Base-by-base conservation (phyloP, 2,329 filamentous ascomycete species). In the Penicillium sp. region DNA sequence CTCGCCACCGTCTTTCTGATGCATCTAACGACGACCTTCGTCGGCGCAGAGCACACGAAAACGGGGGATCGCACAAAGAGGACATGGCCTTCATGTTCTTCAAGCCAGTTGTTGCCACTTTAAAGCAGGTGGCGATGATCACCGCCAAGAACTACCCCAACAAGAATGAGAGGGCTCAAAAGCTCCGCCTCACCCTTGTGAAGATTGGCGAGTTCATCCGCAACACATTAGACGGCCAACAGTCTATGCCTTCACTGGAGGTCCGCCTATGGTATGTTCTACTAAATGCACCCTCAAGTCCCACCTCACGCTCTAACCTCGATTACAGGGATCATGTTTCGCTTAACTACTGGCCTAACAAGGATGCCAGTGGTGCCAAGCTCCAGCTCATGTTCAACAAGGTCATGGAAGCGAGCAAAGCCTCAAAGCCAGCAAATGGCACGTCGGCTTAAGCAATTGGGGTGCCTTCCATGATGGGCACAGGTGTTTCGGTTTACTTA, bases 151-250 rank as follows among this genome's bases (percentile, higher is more conserved):
- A 72, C 36, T 72, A 77, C 41, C 75, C 76, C 8, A 73, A 72
- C 53, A 77, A 77, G 56, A 55, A 66, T 14, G 67, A 75, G 53
- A 72, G 78, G 39, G 78, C 77, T 10, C 67, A 66, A 34, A 72
- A 77, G 49, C 65, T 80, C 43, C 69, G 77, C 36, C 68, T 64
- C 32, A 70, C 78, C 22, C 71, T 80, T 42, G 70, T 71, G 45
- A 72, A 72, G 44, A 76, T 80, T 57, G 78, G 78, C 31, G 72
- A 74, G 32, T 79, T 79, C 54, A 79, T 80, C 53, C 68, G 66
- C 38, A 66, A 63, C 51, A 74, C 74, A 16, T 51, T 78, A 41
- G 61, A 69, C 47, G 69, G 74, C 29, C 69, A 75, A 50, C 60
- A 71, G 48, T 66, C 72, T n/a, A 66, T 68, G 55, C 68, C 70